Evolutionary conservation across 2,329 filamentous ascomycete species (phyloP).

Genomic region (Pseudogymnoascus destructans): DNA sequence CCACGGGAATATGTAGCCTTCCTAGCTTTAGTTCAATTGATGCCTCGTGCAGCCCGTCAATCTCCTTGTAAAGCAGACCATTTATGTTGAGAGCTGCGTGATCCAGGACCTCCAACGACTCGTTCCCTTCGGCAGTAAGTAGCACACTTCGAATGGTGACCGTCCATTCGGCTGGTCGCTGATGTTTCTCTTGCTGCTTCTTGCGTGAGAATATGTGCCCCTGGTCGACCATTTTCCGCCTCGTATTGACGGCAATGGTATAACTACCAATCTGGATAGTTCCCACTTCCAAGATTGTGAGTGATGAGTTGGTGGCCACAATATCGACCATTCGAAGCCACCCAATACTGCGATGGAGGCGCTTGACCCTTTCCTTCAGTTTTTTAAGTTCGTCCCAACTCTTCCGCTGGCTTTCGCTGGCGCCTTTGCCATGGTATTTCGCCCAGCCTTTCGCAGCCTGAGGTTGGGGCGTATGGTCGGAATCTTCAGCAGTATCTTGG

Average conservation of each 20-base stretch:
- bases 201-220: constrained; percentile 78
- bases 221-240: constrained; percentile 80
- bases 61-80: constrained; percentile 71
- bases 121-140: constrained; percentile 72
- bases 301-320: constrained; percentile 64
- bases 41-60: constrained; percentile 80
- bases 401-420: constrained; percentile 31
- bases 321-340: constrained; percentile 87
- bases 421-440: constrained; percentile 15
- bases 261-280: constrained; percentile 74
- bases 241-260: constrained; percentile 77
- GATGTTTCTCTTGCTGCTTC: constrained; percentile 47
- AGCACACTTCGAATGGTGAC: constrained; percentile 73
- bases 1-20: constrained; percentile 77
- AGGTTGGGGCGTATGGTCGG: constrained; percentile 9
- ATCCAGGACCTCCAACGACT: constrained; percentile 80
- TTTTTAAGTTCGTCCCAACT: constrained; percentile 70
- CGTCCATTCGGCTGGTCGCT: constrained; percentile 86
- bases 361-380: constrained; percentile 75
- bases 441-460: constrained; percentile 9
- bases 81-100: constrained; percentile 81
- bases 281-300: constrained; percentile 70
- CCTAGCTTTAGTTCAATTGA: constrained; percentile 85
- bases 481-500: constrained; percentile 19
- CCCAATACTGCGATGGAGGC: constrained; percentile 70